Conservation (phyloP, 1,284 basidiomycete genomes). For the Trichosporon faecale region DNA sequence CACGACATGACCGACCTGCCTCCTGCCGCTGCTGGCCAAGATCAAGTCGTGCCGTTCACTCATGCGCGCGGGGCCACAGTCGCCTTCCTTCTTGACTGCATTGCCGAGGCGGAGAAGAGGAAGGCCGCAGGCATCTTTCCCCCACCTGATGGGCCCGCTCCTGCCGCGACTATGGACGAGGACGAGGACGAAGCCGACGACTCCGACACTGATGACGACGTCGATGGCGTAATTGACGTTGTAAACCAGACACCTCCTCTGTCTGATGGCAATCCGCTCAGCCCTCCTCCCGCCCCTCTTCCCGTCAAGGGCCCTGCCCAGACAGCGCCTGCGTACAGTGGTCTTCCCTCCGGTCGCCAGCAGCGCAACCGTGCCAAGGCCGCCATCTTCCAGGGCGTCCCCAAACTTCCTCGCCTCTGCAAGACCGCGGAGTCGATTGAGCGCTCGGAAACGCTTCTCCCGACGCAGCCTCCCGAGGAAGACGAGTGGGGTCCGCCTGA, state of each 20-base stretch:
- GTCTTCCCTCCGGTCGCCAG: background rate
- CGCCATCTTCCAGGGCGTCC: background rate
- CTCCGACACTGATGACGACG: background rate
- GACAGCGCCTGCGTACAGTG: background rate
- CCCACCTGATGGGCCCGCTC: background rate
- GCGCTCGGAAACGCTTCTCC: background rate
- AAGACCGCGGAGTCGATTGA: background rate
- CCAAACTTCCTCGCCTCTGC: background rate
- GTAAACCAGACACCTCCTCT: no score
- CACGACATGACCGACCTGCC: background rate
- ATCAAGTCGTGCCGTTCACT: background rate
- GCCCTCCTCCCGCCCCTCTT: background rate
- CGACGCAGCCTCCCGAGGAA: background rate
- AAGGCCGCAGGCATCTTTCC: background rate
- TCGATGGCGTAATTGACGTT: no score
- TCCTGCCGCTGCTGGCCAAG: background rate
- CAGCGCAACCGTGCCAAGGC: background rate
- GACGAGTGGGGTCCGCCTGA: background rate
- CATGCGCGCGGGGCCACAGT: background rate
- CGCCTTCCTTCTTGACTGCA: constrained; percentile 7
- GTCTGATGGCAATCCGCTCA: background rate
- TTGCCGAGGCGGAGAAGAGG: background rate
- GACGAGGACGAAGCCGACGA: background rate
- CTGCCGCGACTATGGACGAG: background rate
- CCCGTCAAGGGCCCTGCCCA: background rate